Evolutionary conservation across 225 moss, liverwort and hornwort species (phyloP).

Genomic region (Polytrichum commune): DNA sequence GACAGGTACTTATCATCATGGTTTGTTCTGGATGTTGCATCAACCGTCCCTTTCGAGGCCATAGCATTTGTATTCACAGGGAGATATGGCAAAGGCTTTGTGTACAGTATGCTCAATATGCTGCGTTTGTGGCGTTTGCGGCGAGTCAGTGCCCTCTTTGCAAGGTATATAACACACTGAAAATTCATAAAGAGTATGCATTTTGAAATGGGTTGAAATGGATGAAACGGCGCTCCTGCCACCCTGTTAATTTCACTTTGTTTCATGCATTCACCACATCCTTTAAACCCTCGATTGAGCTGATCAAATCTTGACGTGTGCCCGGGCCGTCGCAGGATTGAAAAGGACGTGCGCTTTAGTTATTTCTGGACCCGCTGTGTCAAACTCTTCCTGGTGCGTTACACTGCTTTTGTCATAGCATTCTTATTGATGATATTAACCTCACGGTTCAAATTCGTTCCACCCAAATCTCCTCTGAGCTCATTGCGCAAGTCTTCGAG

Average conservation of each 20-base stretch:
- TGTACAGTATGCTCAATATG: constrained; percentile 41
- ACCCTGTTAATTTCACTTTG: no score
- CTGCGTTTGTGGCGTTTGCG: constrained; percentile 60
- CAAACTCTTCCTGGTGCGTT: constrained; percentile 50
- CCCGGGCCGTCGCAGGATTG: constrained; percentile 44
- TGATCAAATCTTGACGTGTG: neutral
- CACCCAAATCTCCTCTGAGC: no score
- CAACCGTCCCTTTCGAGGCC: constrained; percentile 45
- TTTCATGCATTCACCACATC: no score
- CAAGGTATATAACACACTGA: constrained; percentile 26
- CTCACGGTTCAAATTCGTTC: no score
- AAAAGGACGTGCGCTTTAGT: constrained; percentile 88
- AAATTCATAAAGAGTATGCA: neutral
- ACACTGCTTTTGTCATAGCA: neutral
- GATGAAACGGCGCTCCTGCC: no score
- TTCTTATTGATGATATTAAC: no score
- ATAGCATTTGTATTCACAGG: constrained; percentile 46
- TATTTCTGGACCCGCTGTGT: constrained; percentile 94
- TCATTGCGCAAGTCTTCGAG: no score
- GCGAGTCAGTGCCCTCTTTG: constrained; percentile 53
- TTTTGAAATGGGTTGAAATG: neutral
- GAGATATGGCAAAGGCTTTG: constrained; percentile 33
- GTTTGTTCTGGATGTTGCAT: constrained; percentile 54
- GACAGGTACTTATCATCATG: constrained; percentile 54
- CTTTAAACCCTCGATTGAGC: no score